These are phyloP conservation scores for Encephalitozoon cuniculi DNA, from an alignment of 371 early-diverging fungal genomes.

Conservation along the genomic window DNA sequence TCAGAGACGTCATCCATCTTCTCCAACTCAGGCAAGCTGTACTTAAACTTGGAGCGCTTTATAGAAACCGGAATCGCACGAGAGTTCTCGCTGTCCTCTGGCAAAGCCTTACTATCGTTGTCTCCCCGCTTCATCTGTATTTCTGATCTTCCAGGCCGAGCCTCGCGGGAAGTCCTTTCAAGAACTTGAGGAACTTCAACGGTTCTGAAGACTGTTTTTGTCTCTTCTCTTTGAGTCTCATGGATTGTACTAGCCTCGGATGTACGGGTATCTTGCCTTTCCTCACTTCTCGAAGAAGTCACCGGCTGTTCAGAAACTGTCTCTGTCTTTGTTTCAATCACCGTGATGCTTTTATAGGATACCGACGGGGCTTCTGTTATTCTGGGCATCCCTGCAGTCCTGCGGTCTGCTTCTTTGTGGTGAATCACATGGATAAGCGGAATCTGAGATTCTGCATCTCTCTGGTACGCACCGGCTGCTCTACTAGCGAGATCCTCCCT, in stretches of 20 bases:
- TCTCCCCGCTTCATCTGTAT: background rate
- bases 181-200: background rate
- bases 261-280: background rate
- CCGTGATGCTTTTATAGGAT: background rate
- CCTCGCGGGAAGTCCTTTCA: background rate
- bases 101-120: background rate
- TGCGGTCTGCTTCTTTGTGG: background rate
- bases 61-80: background rate
- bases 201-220: background rate
- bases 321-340: slow-evolving; percentile 15
- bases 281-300: background rate
- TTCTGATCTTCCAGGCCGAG: background rate
- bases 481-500: background rate
- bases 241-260: background rate
- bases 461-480: background rate
- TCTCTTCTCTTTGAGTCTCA: background rate
- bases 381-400: background rate
- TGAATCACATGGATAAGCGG: slow-evolving; percentile 5
- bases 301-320: background rate
- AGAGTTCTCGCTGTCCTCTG: background rate
- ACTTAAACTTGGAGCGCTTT: background rate
- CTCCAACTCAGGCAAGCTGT: background rate
- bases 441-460: background rate
- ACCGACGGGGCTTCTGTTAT: background rate
- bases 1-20: background rate